phyloP scores from a whole-genome alignment of 768 basidiomycete genomes.

The Serendipita sp. region DNA sequence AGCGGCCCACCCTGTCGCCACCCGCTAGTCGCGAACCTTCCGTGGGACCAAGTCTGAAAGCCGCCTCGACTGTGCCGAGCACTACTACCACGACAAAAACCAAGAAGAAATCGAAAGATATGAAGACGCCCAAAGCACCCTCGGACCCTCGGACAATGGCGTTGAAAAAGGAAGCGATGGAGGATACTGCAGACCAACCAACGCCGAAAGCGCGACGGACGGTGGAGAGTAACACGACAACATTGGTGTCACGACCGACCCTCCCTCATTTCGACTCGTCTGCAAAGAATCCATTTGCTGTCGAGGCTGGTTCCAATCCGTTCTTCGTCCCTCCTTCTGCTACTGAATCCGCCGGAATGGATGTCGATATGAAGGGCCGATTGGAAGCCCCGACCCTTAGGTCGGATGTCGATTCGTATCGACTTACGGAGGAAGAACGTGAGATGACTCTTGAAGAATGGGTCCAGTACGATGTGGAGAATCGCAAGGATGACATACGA shows the following conservation, averaged over 20 bases:
- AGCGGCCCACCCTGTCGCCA: neutral
- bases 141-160: neutral
- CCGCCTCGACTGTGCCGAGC: no score
- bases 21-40: neutral
- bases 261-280: neutral
- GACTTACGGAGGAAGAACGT: neutral
- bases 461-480: neutral
- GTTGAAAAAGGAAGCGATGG: neutral
- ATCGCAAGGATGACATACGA: neutral
- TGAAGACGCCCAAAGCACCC: neutral
- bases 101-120: neutral
- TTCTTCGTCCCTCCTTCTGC: neutral
- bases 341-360: neutral
- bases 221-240: neutral
- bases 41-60: neutral
- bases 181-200: neutral
- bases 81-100: neutral
- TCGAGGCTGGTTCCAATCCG: neutral
- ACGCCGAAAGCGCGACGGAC: neutral
- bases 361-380: neutral
- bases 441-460: constrained; percentile 5
- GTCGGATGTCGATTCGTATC: neutral
- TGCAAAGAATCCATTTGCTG: neutral
- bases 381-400: neutral
- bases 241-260: neutral